A percentile compares a stretch with the other conserved stretches of the same genome.
Conservation (phyloP, 192 early-diverging fungal genomes). For the Linnemannia schmuckeri region DNA sequence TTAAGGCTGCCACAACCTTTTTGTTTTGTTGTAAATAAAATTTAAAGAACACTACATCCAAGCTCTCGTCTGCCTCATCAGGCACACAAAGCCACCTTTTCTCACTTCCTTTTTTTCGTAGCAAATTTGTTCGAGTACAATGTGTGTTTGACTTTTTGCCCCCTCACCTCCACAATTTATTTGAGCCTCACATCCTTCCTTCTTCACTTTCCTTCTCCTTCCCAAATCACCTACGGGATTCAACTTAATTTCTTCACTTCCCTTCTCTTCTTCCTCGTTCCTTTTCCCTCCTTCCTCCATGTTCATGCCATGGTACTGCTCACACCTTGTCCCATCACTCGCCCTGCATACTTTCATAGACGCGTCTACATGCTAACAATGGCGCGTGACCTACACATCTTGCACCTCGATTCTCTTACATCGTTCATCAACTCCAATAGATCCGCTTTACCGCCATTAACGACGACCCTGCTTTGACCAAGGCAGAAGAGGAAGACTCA, state of each 20-base stretch:
- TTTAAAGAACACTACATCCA: not conserved
- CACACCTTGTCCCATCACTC: not conserved
- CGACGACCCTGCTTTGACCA: slow-evolving; percentile 40
- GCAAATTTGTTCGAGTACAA: not conserved
- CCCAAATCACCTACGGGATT: not conserved
- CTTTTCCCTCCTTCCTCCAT: not conserved
- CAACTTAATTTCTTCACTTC: not conserved
- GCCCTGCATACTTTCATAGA: not conserved
- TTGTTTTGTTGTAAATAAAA: not conserved
- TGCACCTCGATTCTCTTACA: not conserved
- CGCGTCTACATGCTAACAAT: not conserved
- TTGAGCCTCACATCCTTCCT: too few relatives aligned
- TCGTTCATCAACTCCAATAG: slow-evolving; percentile 14
- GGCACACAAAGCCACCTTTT: not conserved
- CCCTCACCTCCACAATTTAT: too few relatives aligned
- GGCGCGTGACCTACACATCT: slow-evolving; percentile 4
- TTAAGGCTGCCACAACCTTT: not conserved
- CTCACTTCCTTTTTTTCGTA: not conserved
- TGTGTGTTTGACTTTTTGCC: not conserved
- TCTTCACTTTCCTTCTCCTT: not conserved
- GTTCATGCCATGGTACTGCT: slow-evolving; percentile 7
- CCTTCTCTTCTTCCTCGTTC: not conserved
- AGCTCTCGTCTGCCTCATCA: not conserved
- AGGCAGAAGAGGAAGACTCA: slow-evolving; percentile 48
- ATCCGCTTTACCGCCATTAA: slow-evolving; percentile 54